Conservation (phyloP, 2,329 filamentous ascomycete genomes). For the Arthrobotrys musiformis region DNA sequence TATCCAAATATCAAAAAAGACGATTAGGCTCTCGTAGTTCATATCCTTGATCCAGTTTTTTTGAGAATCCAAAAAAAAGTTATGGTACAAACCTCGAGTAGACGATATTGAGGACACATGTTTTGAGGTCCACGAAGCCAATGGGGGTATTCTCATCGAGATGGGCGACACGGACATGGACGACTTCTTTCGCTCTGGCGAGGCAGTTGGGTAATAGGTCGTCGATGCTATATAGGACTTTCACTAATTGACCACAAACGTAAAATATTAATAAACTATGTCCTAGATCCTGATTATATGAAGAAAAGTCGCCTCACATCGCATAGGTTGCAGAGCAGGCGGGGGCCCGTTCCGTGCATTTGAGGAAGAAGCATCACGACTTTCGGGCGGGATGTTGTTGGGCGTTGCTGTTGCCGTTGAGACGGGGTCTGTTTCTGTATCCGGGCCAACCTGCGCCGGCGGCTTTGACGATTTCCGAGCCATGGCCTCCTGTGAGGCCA, state of each 20-base stretch:
- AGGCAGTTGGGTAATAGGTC: slow-evolving; percentile 54
- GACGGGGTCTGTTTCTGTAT: slow-evolving; percentile 35
- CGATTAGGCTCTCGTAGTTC: slow-evolving; percentile 23
- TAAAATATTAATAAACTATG: slow-evolving; percentile 6
- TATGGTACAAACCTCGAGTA: slow-evolving; percentile 54
- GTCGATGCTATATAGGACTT: slow-evolving; percentile 52
- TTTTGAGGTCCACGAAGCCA: slow-evolving; percentile 55
- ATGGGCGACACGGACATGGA: slow-evolving; percentile 52
- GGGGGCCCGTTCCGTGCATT: slow-evolving; percentile 8
- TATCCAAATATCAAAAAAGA: slow-evolving; percentile 58
- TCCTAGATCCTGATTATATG: background rate
- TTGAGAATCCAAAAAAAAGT: no score
- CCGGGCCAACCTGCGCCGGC: slow-evolving; percentile 25
- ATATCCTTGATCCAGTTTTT: slow-evolving; percentile 1
- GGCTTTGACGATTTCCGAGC: slow-evolving; percentile 44
- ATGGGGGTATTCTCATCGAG: slow-evolving; percentile 51
- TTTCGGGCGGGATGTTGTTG: slow-evolving; percentile 26
- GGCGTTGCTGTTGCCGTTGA: slow-evolving; percentile 37
- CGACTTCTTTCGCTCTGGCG: slow-evolving; percentile 50
- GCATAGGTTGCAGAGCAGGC: slow-evolving; percentile 42
- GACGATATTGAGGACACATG: slow-evolving; percentile 51
- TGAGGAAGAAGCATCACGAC: slow-evolving; percentile 35
- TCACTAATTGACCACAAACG: slow-evolving; percentile 31
- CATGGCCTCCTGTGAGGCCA: slow-evolving; percentile 50
- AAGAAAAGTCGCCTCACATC: slow-evolving; percentile 26